These are phyloP conservation scores for Yamadazyma atmosphaerica DNA, from an alignment of 1,139 yeast genomes.

Conservation along the genomic window DNA sequence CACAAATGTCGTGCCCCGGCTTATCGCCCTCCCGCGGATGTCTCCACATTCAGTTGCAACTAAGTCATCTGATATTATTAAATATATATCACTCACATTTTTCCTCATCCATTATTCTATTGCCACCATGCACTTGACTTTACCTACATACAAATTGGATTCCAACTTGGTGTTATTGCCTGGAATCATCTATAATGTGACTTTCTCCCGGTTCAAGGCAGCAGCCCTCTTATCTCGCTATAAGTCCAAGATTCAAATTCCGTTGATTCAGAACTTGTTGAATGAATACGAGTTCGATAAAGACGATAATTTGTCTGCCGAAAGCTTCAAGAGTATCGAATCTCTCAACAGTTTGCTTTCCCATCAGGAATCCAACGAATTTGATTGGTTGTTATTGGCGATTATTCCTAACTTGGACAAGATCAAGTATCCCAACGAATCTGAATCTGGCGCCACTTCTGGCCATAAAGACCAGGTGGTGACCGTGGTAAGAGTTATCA, in stretches of 20 bases:
- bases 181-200: conserved; percentile 59
- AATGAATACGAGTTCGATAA: conserved; percentile 35
- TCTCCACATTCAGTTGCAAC: no score
- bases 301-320: conserved; percentile 19
- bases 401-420: conserved; percentile 41
- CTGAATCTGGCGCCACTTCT: no score
- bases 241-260: conserved; percentile 29
- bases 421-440: conserved; percentile 25
- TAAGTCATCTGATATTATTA: neutral
- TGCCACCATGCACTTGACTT: conserved; percentile 11
- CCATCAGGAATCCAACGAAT: conserved; percentile 22
- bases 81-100: neutral
- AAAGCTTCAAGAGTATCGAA: conserved; percentile 22
- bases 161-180: conserved; percentile 56
- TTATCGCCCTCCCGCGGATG: neutral
- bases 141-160: conserved; percentile 45
- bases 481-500: conserved; percentile 52
- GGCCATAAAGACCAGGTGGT: conserved; percentile 33
- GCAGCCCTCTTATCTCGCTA: conserved; percentile 45
- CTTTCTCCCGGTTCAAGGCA: conserved; percentile 50
- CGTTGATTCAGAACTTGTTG: conserved; percentile 32
- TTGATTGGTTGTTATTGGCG: conserved; percentile 44
- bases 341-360: conserved; percentile 35
- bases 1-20: conserved; percentile 1
- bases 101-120: neutral